Conservation (phyloP, 768 basidiomycete genomes). For the Mrakia gelida region DNA sequence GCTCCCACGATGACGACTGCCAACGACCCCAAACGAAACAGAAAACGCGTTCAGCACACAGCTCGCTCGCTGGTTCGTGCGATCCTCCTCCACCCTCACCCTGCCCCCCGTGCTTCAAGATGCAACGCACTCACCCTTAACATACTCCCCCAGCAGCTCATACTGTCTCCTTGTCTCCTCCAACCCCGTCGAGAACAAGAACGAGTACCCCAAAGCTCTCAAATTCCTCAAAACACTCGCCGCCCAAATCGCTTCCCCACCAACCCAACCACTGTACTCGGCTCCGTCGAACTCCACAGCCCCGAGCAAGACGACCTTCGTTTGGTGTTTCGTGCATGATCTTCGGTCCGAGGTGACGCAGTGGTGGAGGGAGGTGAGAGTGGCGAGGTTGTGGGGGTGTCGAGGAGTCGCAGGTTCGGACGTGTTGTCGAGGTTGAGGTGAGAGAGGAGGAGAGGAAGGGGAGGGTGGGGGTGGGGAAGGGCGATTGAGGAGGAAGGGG, state of each 20-base stretch:
- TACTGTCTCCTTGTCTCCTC: constrained; percentile 16
- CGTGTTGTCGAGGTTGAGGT: background rate
- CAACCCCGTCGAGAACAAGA: background rate
- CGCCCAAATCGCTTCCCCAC: constrained; percentile 22
- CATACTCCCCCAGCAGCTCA: constrained; percentile 18
- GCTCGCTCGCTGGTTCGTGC: background rate
- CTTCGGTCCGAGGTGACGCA: background rate
- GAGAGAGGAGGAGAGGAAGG: background rate
- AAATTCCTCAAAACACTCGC: background rate
- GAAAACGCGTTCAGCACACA: too few species aligned
- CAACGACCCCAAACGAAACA: background rate
- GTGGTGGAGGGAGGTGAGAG: background rate
- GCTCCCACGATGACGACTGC: constrained; percentile 12
- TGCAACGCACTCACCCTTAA: constrained; percentile 9
- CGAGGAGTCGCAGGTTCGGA: too few species aligned
- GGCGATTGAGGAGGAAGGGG: background rate
- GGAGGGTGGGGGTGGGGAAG: background rate
- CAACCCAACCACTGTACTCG: background rate
- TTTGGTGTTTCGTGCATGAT: background rate
- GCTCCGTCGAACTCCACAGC: constrained; percentile 5
- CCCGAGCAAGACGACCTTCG: background rate
- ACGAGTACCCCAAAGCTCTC: background rate
- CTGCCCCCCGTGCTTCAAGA: too few species aligned
- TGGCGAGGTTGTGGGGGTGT: background rate
- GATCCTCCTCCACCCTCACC: too few species aligned